Conservation (phyloP, 805 yeast genomes). For the Peterozyma xylosa region DNA sequence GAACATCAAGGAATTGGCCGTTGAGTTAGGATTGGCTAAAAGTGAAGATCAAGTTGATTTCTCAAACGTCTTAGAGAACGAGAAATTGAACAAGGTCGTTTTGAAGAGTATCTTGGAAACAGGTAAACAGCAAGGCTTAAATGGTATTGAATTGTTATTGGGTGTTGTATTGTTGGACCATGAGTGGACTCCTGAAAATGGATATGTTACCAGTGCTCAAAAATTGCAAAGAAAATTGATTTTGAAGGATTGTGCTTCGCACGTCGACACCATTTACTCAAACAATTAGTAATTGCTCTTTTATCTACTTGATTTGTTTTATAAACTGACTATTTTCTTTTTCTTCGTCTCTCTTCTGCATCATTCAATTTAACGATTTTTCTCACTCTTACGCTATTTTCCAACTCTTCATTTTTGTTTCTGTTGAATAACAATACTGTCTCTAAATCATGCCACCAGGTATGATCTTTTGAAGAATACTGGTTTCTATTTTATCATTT, state of each 20-base stretch:
- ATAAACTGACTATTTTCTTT: not conserved
- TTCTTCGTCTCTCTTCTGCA: not conserved
- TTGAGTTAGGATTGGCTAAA: slow-evolving; percentile 43
- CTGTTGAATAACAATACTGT: too few species aligned
- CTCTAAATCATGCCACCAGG: not conserved
- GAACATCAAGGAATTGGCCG: slow-evolving; percentile 53
- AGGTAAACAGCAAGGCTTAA: slow-evolving; percentile 73
- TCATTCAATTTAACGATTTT: not conserved
- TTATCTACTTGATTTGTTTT: slow-evolving; percentile 1
- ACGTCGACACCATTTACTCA: slow-evolving; percentile 59
- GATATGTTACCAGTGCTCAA: slow-evolving; percentile 91
- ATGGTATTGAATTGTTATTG: slow-evolving; percentile 77
- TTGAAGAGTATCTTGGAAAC: slow-evolving; percentile 57
- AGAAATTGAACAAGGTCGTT: slow-evolving; percentile 46
- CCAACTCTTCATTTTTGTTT: not conserved
- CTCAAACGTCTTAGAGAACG: slow-evolving; percentile 45
- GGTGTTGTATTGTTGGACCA: slow-evolving; percentile 75
- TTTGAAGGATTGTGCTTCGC: slow-evolving; percentile 55
- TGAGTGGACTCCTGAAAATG: slow-evolving; percentile 98
- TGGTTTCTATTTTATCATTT: too few species aligned
- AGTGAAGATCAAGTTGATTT: slow-evolving; percentile 32
- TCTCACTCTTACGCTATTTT: not conserved
- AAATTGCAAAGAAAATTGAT: slow-evolving; percentile 93
- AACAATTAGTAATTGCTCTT: slow-evolving; percentile 6
- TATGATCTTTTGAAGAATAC: not conserved